These are phyloP conservation scores for Talaromyces sp. DNA, from an alignment of 2,329 filamentous ascomycete species.

Conservation along the genomic window DNA sequence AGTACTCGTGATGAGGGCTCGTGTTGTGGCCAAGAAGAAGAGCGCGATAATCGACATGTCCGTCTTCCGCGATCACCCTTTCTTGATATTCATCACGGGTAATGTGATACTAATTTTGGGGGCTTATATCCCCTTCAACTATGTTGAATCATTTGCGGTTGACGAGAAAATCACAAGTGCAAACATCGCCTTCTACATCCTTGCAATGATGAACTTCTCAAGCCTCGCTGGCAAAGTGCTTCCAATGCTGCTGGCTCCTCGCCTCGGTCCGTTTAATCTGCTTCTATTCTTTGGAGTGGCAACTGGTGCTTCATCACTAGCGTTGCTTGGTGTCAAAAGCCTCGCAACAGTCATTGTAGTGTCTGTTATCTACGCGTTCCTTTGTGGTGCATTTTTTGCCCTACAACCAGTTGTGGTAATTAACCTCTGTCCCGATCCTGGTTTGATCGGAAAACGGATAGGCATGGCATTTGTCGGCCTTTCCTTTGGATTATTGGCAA, in stretches of 20 bases:
- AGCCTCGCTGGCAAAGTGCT: constrained; percentile 51
- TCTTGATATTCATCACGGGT: constrained; percentile 37
- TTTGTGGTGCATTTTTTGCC: constrained; percentile 38
- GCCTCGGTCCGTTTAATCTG: constrained; percentile 48
- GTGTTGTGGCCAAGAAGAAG: constrained; percentile 29
- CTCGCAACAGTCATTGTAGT: constrained; percentile 32
- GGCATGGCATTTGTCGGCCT: constrained; percentile 29
- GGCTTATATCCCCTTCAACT: constrained; percentile 51
- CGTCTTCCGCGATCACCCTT: constrained; percentile 37
- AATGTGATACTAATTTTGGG: constrained; percentile 44
- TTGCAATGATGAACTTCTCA: constrained; percentile 59
- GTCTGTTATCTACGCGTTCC: constrained; percentile 37
- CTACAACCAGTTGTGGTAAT: constrained; percentile 37
- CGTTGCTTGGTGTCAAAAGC: constrained; percentile 31
- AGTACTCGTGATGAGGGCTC: constrained; percentile 25
- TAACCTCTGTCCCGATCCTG: constrained; percentile 34
- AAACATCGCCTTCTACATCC: constrained; percentile 55
- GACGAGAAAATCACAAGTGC: constrained; percentile 42
- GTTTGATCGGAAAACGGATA: constrained; percentile 36
- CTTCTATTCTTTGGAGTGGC: constrained; percentile 26
- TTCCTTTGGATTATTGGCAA: background rate
- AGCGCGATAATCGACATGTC: constrained; percentile 35
- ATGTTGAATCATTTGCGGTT: constrained; percentile 53
- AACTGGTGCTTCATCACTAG: constrained; percentile 31
- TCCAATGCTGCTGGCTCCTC: constrained; percentile 50